Evolutionary conservation across 169 alveolate genomes (phyloP), one percentile per base, ranked within the genome.

Genomic region (Eimeria praecox): DNA sequence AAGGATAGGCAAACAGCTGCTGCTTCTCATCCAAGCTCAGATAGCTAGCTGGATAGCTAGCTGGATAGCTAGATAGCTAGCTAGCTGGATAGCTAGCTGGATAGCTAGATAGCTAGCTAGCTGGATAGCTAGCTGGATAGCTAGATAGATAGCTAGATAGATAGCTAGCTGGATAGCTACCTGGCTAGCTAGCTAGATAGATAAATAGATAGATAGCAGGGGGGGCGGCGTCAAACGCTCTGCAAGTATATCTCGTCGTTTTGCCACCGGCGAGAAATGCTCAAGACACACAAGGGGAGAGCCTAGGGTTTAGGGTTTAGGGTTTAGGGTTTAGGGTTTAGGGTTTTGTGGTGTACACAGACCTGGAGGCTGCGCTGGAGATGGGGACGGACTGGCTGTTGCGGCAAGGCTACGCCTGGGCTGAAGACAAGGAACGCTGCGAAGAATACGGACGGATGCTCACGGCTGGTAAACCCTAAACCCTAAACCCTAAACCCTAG

Each of bases 361-460:
- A 97, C 38, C 86, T 97, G 46, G 97, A 95, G 89, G 97, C 97
- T 92, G 98, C 98, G 27, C 96, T 97, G 94, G 97, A 97, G 94
- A 93, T 97, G 66, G 99, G 99, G 40, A 97, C 97, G 94, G 99
- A 98, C 96, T 98, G 98, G 98, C 95, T 98, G 44, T 83, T 97
- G 64, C 96, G 98, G 22, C 97, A 95, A 66, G 98, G 95, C 64
- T 92, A 97, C 88, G 95, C 98, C 92, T 97, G 98, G 99, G 95
- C 97, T 35, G 98, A 97, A 90, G 98, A 97, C 95, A 97, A 97
- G 97, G 97, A 97, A 92, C 97, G 97, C 95, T 97, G 98, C 94
- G 99, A 96, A 89, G 99, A 98, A 94, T 97, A 97, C 71, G 99
- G 99, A 9, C 96, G 99, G 90, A 97, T 98, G 97, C 95, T 98